Conservation (phyloP, 2,329 filamentous ascomycete species). For the Gyromitra esculenta region DNA sequence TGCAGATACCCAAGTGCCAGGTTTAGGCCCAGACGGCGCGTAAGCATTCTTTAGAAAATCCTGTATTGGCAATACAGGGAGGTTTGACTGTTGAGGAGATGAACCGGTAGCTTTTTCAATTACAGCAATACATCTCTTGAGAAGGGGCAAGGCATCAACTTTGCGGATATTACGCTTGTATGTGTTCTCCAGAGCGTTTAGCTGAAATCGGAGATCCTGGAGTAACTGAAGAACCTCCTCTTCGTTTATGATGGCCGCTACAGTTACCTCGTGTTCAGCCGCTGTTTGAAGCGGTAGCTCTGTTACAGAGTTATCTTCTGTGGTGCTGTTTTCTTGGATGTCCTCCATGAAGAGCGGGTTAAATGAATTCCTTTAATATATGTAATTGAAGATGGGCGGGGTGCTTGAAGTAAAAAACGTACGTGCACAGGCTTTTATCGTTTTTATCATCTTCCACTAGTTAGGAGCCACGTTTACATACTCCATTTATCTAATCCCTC, state of each 20-base stretch:
- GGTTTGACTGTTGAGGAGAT: not conserved
- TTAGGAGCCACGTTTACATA: not conserved
- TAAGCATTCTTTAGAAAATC: not conserved
- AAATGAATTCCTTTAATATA: not conserved
- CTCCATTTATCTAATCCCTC: not conserved
- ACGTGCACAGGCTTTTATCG: not conserved
- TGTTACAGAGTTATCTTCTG: not conserved
- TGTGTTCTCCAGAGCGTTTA: slow-evolving; percentile 8
- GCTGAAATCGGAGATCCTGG: slow-evolving; percentile 11
- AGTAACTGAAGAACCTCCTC: slow-evolving; percentile 12
- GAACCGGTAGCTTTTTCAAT: not conserved
- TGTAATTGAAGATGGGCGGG: not conserved
- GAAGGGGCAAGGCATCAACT: slow-evolving; percentile 11
- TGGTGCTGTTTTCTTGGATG: not conserved
- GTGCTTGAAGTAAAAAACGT: not conserved
- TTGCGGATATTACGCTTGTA: slow-evolving; percentile 1
- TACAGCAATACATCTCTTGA: slow-evolving; percentile 18
- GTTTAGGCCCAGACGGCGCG: not conserved
- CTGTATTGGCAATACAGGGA: not conserved
- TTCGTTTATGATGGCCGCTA: not conserved
- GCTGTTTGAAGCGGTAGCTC: not conserved
- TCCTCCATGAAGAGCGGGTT: not conserved
- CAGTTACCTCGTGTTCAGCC: not conserved
- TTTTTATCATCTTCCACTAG: not conserved
- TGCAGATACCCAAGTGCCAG: not conserved